Conservation (phyloP, 805 yeast genomes). For the Cyberlindnera mycetangii region DNA sequence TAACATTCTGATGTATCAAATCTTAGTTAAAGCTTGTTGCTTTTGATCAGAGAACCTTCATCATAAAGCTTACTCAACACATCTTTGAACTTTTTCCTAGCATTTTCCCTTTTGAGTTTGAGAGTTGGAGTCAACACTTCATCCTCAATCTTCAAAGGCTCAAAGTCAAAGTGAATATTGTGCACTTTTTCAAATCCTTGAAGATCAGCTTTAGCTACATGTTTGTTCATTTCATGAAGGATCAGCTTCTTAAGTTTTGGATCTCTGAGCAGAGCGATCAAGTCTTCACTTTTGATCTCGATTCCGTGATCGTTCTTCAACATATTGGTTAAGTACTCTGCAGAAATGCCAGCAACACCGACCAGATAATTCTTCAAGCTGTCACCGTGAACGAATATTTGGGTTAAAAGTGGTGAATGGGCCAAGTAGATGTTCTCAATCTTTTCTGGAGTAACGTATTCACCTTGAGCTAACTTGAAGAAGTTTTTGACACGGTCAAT, state of each 20-base stretch:
- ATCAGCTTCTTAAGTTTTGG: constrained; percentile 21
- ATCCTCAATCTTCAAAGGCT: constrained; percentile 58
- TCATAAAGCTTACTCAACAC: constrained; percentile 43
- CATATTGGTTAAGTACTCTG: constrained; percentile 28
- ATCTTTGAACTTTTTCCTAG: constrained; percentile 41
- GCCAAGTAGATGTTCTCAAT: constrained; percentile 63
- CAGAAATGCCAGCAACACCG: constrained; percentile 61
- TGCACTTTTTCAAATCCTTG: constrained; percentile 64
- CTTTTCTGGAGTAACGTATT: constrained; percentile 74
- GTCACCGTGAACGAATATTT: constrained; percentile 64
- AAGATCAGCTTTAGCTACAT: constrained; percentile 32
- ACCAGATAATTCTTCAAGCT: constrained; percentile 54
- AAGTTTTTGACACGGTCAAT: constrained; percentile 77
- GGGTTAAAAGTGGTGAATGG: constrained; percentile 47
- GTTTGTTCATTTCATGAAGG: constrained; percentile 20
- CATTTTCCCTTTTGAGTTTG: constrained; percentile 50
- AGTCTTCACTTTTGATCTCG: constrained; percentile 14
- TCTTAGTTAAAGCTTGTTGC: constrained; percentile 19
- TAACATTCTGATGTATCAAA: no score
- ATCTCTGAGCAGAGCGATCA: constrained; percentile 16
- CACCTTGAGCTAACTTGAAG: constrained; percentile 66
- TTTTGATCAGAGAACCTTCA: constrained; percentile 43
- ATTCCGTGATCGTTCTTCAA: constrained; percentile 17
- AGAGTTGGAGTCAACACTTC: constrained; percentile 68
- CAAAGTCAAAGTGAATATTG: constrained; percentile 50